These are phyloP conservation scores for Penicillium italicum DNA, from an alignment of 2,329 filamentous ascomycete genomes.

Conservation along the genomic window DNA sequence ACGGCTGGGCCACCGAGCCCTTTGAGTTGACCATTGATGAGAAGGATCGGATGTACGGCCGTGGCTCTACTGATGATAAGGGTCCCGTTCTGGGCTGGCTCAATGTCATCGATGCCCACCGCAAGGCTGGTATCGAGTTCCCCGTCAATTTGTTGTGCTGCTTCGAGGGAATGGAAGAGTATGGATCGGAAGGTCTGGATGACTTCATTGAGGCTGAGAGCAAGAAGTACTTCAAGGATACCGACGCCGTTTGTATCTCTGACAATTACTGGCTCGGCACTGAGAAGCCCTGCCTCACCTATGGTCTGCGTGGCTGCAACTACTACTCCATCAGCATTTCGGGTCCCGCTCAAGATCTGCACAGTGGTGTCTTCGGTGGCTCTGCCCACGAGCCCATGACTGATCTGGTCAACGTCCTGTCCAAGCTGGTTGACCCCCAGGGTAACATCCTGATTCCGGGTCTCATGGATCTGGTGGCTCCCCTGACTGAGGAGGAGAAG, in stretches of 20 bases:
- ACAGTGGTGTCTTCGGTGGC: conserved; percentile 95
- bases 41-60: conserved; percentile 92
- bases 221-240: conserved; percentile 90
- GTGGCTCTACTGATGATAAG: conserved; percentile 96
- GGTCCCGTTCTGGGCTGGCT: conserved; percentile 95
- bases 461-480: conserved; percentile 87
- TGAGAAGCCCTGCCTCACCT: conserved; percentile 96
- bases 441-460: conserved; percentile 95
- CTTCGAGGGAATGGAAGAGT: conserved; percentile 99
- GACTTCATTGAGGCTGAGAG: conserved; percentile 89
- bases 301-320: conserved; percentile 94
- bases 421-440: conserved; percentile 77
- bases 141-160: conserved; percentile 98
- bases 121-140: conserved; percentile 89
- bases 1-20: conserved; percentile 94
- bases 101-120: conserved; percentile 96
- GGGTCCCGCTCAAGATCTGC: conserved; percentile 87
- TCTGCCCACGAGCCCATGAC: conserved; percentile 99
- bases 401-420: conserved; percentile 79
- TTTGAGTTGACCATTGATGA: conserved; percentile 85
- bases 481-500: conserved; percentile 81
- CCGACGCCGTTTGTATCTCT: conserved; percentile 95
- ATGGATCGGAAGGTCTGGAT: conserved; percentile 92
- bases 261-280: conserved; percentile 99
- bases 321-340: conserved; percentile 93